Evolutionary conservation across 2,329 filamentous ascomycete genomes (phyloP), one percentile per base, ranked within the genome.

Genomic region (Mycosphaerella sp.): DNA sequence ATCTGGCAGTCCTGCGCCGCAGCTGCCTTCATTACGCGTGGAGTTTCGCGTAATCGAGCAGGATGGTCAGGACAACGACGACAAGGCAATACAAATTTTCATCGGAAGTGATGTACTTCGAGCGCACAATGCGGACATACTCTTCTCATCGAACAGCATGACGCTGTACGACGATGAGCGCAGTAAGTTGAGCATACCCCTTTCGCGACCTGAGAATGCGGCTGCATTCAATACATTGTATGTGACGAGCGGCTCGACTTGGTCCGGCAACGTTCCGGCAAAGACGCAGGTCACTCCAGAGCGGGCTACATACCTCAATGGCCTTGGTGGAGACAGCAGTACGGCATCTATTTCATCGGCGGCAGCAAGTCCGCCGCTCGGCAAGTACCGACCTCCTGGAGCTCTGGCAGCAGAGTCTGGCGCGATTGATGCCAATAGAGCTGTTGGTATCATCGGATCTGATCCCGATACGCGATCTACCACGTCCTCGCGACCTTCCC

Each of bases 101-200:
- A 77, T 98, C 54, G 92, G 93, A 39, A 95, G 89, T 66, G 92
- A 97, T 70, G 81, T 89, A 11, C 77, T 98, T 53, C 82, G 91
- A 58, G 79, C 86, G 8, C 89, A 95, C 67, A 95, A 87, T 61
- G 92, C 89, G 23, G 93, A 97, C 68, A 80, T 98, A 9, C 74
- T 97, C 21, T 89, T 98, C 64, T 97, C 93, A 0, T 88, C 91
- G 60, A 95, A 95, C 66, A 86, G 86, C 59, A 82, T 98, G 76
- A 86, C 87, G 0, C 76, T 97, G 29, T 91, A 90, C 62, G 89
- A 95, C 62, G 87, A 89, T 66, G 89, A 95, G 55, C 81, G 86
- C 44, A 89, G 87, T 68, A 93, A 92, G 66, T 76, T 97, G 10
- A 90, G 88, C 12, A 85, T 98, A 34, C 93, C 93, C 2, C 86